Base-by-base conservation (phyloP, 176 grass and related monocot genomes). In the Alopecurus myosuroides region DNA sequence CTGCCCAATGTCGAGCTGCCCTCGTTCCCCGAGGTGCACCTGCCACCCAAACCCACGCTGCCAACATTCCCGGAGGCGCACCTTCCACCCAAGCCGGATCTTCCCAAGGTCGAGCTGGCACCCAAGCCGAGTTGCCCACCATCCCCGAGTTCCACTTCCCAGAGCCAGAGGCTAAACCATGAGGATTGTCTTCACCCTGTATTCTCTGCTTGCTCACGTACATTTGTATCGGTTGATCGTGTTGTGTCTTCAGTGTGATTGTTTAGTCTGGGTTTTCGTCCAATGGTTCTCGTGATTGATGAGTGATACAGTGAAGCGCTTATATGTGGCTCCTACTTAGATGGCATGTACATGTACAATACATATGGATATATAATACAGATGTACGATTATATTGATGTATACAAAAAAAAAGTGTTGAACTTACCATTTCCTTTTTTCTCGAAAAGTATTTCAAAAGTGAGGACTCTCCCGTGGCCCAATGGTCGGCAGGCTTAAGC, bases 131-230 rank as follows among this genome's bases (percentile, higher is more conserved):
- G n/a, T 11, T 78, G 7, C 77, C 77, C 9, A 30, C 17, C 37
- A 13, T 63, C 3, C 77, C 37, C 0, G 86, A 77, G 79, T 17
- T 26, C 17, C 84, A 86, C 77, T 63, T 80, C 6, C 41, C 66
- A 0, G 10, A 69, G 56, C 69, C 81, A 4, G 86, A 88, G 64
- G 40, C 62, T 7, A 83, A 83, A 34, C 86, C 78, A 72, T 89
- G 87, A 89, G 13, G 34, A 77, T 12, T 25, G 22, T 70, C 10
- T 70, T 37, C 10, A 39, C 1, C 10, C n/a, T n/a, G n/a, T n/a
- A n/a, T n/a, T n/a, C n/a, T 63, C 35, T 40, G 35, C 20, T 70
- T 12, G 5, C 6, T 23, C 6, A 15, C 39, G 22, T 25, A 42
- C 11, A 25, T 0, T 15, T 42, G 37, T 42, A 42, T 42, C 37